A percentile compares a stretch with the other conserved stretches of the same genome.
These are phyloP conservation scores for Plasmopara viticola DNA, from an alignment of 352 stramenopile species.

Conservation along the genomic window DNA sequence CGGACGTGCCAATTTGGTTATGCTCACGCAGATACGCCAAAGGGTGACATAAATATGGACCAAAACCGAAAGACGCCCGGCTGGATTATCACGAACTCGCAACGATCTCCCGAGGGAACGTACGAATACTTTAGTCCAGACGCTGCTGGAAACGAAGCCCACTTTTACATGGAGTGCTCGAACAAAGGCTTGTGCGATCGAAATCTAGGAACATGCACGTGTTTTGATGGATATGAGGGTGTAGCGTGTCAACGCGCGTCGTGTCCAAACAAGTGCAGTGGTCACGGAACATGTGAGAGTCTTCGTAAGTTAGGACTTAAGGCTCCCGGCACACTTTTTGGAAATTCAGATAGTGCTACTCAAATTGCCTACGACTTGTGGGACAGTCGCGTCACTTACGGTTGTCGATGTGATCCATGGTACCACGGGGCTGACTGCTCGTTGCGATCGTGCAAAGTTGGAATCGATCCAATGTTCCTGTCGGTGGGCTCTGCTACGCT, in stretches of 20 bases:
- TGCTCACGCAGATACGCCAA: conserved; percentile 88
- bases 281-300: conserved; percentile 66
- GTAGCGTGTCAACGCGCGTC: conserved; percentile 70
- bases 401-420: conserved; percentile 86
- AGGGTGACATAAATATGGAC: conserved; percentile 91
- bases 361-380: conserved; percentile 58
- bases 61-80: conserved; percentile 9
- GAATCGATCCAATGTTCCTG: conserved; percentile 61
- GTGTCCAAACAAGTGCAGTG: conserved; percentile 67
- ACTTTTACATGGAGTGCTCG: conserved; percentile 92
- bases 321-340: conserved; percentile 35
- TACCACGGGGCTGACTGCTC: conserved; percentile 83
- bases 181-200: conserved; percentile 92
- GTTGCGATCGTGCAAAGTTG: conserved; percentile 56
- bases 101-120: conserved; percentile 56
- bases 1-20: conserved; percentile 82
- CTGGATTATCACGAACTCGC: conserved; percentile 67
- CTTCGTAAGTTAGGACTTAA: conserved; percentile 55
- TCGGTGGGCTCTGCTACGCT: conserved; percentile 28
- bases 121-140: conserved; percentile 70
- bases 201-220: conserved; percentile 68
- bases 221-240: conserved; percentile 89
- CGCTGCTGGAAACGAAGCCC: conserved; percentile 44
- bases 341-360: conserved; percentile 12
- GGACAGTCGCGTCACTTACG: conserved; percentile 77